Percentiles rank a stretch among this genome's conserved stretches.
phyloP scores from a whole-genome alignment of 2,329 filamentous ascomycete species.

The Sporothrix pseudoabietina region DNA sequence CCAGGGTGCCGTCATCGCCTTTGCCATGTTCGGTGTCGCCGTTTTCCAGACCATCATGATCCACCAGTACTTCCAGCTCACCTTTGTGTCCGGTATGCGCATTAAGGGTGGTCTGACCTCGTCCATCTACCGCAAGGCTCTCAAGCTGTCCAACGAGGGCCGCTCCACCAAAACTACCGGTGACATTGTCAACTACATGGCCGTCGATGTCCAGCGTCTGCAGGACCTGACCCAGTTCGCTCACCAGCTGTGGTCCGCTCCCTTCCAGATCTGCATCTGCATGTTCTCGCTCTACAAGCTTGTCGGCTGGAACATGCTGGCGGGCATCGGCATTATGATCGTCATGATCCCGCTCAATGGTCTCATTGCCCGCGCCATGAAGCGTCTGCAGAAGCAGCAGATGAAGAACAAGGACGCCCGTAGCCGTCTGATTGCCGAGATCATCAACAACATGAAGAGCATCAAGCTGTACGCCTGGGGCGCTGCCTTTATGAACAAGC shows the following conservation, averaged over 20 bases:
- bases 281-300: constrained; percentile 95
- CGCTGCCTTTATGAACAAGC: constrained; percentile 93
- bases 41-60: constrained; percentile 84
- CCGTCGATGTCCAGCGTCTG: constrained; percentile 92
- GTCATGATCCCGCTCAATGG: constrained; percentile 97
- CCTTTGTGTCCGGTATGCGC: constrained; percentile 95
- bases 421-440: constrained; percentile 92
- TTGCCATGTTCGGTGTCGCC: constrained; percentile 90
- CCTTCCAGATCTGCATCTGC: constrained; percentile 93
- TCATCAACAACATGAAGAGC: constrained; percentile 99
- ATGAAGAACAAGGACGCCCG: constrained; percentile 99
- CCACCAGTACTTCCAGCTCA: constrained; percentile 95
- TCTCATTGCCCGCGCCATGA: constrained; percentile 88
- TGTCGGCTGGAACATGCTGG: constrained; percentile 94
- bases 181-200: constrained; percentile 99
- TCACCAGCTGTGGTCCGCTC: constrained; percentile 93
- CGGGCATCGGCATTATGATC: constrained; percentile 92
- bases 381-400: constrained; percentile 88
- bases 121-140: constrained; percentile 88
- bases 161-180: constrained; percentile 86
- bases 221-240: constrained; percentile 95
- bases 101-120: constrained; percentile 90
- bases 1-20: constrained; percentile 81
- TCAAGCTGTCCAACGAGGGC: constrained; percentile 90
- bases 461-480: constrained; percentile 99